Evolutionary conservation across 192 early-diverging fungal genomes (phyloP).

Genomic region (Backusella westeae): DNA sequence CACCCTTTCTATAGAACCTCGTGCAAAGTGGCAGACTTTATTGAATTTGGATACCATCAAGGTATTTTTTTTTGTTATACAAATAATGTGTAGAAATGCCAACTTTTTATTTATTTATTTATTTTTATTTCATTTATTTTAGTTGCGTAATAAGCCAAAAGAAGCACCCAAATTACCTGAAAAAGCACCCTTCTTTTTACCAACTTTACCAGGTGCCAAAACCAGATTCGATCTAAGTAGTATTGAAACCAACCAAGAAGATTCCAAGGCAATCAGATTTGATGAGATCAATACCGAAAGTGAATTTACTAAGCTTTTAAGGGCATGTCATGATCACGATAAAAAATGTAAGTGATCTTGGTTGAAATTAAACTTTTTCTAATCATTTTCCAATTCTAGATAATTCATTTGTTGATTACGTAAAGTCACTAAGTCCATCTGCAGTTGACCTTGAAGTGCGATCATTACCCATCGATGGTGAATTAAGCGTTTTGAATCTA

Average conservation of each 20-base stretch:
- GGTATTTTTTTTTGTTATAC: slow-evolving; percentile 26
- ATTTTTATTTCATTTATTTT: not conserved
- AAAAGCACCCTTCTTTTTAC: slow-evolving; percentile 93
- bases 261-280: slow-evolving; percentile 42
- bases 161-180: slow-evolving; percentile 89
- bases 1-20: slow-evolving; percentile 76
- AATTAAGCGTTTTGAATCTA: slow-evolving; percentile 54
- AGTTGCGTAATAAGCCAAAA: slow-evolving; percentile 87
- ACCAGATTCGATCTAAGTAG: slow-evolving; percentile 23
- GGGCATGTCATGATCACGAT: slow-evolving; percentile 41
- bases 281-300: slow-evolving; percentile 53
- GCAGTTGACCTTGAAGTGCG: slow-evolving; percentile 85
- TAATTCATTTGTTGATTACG: slow-evolving; percentile 63
- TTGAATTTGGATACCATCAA: slow-evolving; percentile 89
- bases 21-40: slow-evolving; percentile 89
- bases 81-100: not conserved
- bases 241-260: slow-evolving; percentile 33
- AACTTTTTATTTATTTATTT: not conserved
- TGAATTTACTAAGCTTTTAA: slow-evolving; percentile 60
- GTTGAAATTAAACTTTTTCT: not conserved
- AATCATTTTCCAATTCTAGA: slow-evolving; percentile 30
- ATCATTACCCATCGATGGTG: slow-evolving; percentile 66
- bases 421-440: slow-evolving; percentile 79
- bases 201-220: slow-evolving; percentile 66
- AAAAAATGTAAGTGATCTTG: slow-evolving; percentile 35